Conservation (phyloP, 2,329 filamentous ascomycete species). For the Trichoderma koningii region DNA sequence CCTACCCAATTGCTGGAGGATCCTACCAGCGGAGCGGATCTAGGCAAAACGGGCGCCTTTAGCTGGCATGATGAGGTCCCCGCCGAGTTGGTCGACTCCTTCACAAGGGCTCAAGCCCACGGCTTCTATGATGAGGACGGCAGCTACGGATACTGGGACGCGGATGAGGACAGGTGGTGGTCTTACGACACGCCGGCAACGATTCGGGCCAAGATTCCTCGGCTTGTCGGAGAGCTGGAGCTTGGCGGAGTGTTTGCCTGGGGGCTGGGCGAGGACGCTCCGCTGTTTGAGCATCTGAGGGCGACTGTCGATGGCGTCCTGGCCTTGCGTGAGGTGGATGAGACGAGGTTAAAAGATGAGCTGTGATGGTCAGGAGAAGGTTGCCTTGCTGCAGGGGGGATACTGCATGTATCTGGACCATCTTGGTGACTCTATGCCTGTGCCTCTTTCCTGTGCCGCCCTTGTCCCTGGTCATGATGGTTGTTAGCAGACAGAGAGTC, state of each 20-base stretch:
- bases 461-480: background rate
- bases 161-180: slow-evolving; percentile 64
- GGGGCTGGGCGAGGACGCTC: slow-evolving; percentile 69
- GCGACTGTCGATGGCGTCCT: slow-evolving; percentile 38
- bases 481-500: background rate
- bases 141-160: slow-evolving; percentile 71
- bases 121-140: slow-evolving; percentile 61
- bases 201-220: slow-evolving; percentile 62
- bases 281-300: slow-evolving; percentile 45
- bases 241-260: slow-evolving; percentile 75
- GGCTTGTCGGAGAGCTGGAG: slow-evolving; percentile 56
- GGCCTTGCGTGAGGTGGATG: background rate
- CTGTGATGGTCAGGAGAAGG: background rate
- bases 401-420: background rate
- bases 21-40: slow-evolving; percentile 57
- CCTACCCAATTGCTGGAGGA: slow-evolving; percentile 60
- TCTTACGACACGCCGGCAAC: slow-evolving; percentile 67
- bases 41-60: slow-evolving; percentile 59
- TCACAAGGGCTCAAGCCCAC: slow-evolving; percentile 53
- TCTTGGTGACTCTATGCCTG: too few relatives aligned
- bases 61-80: slow-evolving; percentile 61
- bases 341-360: background rate
- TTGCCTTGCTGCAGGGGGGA: background rate
- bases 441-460: too few relatives aligned
- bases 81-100: slow-evolving; percentile 57